Evolutionary conservation across 176 grass and related monocot species (phyloP).

Genomic region (Juncus effusus): DNA sequence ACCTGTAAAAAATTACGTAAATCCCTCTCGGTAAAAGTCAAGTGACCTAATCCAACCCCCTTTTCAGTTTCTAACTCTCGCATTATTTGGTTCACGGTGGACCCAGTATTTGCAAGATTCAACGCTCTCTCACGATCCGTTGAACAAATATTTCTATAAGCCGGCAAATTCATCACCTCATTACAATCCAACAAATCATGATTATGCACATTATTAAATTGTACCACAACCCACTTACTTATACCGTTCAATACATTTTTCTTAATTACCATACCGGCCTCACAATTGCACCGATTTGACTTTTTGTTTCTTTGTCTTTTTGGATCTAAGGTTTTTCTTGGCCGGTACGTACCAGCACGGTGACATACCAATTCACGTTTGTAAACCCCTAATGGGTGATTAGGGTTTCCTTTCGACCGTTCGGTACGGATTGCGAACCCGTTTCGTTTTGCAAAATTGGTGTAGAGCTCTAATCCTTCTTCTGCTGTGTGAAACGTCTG

Average conservation of each 20-base stretch:
- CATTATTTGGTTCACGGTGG: constrained; percentile 44
- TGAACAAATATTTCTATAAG: constrained; percentile 48
- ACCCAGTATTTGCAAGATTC: constrained; percentile 40
- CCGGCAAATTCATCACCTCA: constrained; percentile 39
- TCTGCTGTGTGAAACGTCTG: constrained; percentile 42
- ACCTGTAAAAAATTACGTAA: constrained; percentile 47
- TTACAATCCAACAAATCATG: constrained; percentile 47
- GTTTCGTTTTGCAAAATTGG: constrained; percentile 39
- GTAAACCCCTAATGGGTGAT: constrained; percentile 46
- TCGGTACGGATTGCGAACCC: constrained; percentile 46
- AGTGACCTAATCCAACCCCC: constrained; percentile 32
- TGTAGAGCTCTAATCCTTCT: constrained; percentile 49
- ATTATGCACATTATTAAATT: constrained; percentile 51
- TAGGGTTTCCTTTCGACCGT: constrained; percentile 48
- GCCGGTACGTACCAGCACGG: constrained; percentile 39
- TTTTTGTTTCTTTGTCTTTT: constrained; percentile 53
- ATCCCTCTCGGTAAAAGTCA: constrained; percentile 47
- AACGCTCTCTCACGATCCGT: constrained; percentile 39
- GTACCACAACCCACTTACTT: constrained; percentile 36
- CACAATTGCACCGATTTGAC: constrained; percentile 43
- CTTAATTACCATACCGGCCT: constrained; percentile 56
- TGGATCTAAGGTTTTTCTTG: constrained; percentile 35
- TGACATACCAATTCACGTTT: constrained; percentile 52
- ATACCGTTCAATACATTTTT: constrained; percentile 43
- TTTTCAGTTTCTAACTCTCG: constrained; percentile 42